Conservation (phyloP, 192 early-diverging fungal species). For the Dissophora globulifera region DNA sequence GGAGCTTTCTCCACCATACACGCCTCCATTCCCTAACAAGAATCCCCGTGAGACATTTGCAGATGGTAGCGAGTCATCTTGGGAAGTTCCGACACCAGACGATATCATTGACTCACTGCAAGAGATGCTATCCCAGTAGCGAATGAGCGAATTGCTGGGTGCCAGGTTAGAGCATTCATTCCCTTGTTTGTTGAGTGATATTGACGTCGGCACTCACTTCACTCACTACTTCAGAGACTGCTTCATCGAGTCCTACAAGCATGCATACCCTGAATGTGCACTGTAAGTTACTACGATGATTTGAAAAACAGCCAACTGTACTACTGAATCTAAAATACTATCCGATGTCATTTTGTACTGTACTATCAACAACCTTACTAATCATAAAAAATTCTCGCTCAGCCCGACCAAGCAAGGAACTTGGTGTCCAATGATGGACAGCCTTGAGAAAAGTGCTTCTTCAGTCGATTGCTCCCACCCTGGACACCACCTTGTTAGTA, state of each 20-base stretch:
- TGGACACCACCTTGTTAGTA: constrained; percentile 34
- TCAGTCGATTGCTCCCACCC: constrained; percentile 25
- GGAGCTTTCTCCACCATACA: constrained; percentile 36
- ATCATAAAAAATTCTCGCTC: constrained; percentile 38
- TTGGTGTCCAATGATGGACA: constrained; percentile 36
- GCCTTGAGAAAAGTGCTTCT: no score
- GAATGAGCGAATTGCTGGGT: constrained; percentile 31
- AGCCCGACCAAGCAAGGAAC: constrained; percentile 31
- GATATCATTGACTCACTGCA: constrained; percentile 40
- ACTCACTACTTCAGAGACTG: constrained; percentile 32
- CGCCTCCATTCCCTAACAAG: constrained; percentile 27
- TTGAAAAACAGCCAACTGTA: constrained; percentile 19
- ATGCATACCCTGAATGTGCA: constrained; percentile 42
- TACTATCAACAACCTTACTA: constrained; percentile 30
- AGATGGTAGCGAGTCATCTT: constrained; percentile 39
- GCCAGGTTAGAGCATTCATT: constrained; percentile 20
- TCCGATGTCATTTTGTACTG: constrained; percentile 10
- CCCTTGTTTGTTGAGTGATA: constrained; percentile 33
- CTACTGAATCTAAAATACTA: constrained; percentile 14
- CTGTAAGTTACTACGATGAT: constrained; percentile 28
- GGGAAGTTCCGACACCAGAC: constrained; percentile 29
- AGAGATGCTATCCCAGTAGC: constrained; percentile 28
- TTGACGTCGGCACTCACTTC: constrained; percentile 27
- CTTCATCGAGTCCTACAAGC: constrained; percentile 35
- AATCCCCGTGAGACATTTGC: constrained; percentile 29